phyloP scores from a whole-genome alignment of 345 rosid species.

The Eucalyptus erythrocorys region DNA sequence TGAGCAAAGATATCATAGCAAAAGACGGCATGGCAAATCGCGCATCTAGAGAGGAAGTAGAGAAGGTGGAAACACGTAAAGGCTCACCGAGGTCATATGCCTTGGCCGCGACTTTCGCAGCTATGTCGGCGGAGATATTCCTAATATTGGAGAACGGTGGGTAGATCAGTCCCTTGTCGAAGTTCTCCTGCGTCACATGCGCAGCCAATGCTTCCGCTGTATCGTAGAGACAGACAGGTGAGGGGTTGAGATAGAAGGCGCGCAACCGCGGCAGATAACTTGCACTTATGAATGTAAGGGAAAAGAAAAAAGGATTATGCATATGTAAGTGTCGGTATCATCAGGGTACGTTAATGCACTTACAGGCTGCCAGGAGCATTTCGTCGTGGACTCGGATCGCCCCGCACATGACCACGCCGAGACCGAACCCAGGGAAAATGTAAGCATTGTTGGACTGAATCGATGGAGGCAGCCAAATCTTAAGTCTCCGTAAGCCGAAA shows the following conservation, averaged over 20 bases:
- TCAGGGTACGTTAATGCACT: constrained; percentile 12
- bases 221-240: background rate
- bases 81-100: constrained; percentile 83
- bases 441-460: constrained; percentile 87
- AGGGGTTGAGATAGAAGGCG: background rate
- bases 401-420: constrained; percentile 80
- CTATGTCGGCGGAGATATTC: constrained; percentile 85
- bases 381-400: constrained; percentile 88
- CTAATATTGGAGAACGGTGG: constrained; percentile 79
- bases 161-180: constrained; percentile 70
- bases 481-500: background rate
- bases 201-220: constrained; percentile 88
- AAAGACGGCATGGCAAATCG: background rate
- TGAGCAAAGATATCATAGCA: background rate
- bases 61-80: background rate
- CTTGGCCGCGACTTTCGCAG: constrained; percentile 87
- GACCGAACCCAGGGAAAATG: constrained; percentile 91
- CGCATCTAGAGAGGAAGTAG: background rate
- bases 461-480: background rate
- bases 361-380: constrained; percentile 92
- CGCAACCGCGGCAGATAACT: background rate
- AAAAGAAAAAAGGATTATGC: background rate
- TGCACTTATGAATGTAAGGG: background rate
- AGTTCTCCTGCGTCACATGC: constrained; percentile 61
- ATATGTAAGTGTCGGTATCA: background rate